Percentiles rank a stretch among this genome's conserved stretches.
phyloP scores from a whole-genome alignment of 495 filamentous ascomycete species.

The Penicillium simplicissimum region DNA sequence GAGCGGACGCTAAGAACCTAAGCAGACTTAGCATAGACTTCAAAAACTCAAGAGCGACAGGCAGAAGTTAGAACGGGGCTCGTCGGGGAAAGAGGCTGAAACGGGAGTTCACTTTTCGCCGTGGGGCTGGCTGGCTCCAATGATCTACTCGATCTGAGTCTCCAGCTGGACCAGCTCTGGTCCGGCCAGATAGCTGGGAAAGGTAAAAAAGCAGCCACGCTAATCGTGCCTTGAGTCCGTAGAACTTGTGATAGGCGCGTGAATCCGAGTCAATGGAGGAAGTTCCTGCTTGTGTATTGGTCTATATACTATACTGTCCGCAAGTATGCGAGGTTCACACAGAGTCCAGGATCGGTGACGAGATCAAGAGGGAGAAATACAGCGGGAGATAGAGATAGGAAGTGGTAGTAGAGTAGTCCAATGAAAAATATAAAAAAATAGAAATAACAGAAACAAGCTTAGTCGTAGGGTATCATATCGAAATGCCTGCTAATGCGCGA shows the following conservation, averaged over 20 bases:
- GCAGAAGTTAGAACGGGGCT: too few relatives aligned
- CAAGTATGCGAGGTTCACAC: conserved; percentile 8
- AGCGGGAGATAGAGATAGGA: neutral
- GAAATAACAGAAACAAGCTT: conserved; percentile 35
- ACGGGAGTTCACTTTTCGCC: neutral
- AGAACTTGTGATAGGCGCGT: neutral
- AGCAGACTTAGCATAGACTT: too few relatives aligned
- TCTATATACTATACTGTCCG: conserved; percentile 17
- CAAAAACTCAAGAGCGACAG: too few relatives aligned
- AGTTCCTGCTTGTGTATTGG: conserved; percentile 17
- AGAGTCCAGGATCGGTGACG: neutral
- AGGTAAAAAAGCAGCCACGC: neutral
- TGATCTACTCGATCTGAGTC: neutral
- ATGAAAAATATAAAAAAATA: conserved; percentile 12
- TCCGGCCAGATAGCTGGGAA: neutral
- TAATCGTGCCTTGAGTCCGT: neutral
- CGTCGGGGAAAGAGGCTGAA: conserved; percentile 7
- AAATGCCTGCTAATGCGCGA: conserved; percentile 53
- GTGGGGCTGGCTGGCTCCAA: neutral
- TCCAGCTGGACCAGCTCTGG: neutral
- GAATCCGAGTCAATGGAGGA: neutral
- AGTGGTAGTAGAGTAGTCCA: conserved; percentile 1
- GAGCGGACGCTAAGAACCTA: too few relatives aligned
- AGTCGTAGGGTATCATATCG: conserved; percentile 54
- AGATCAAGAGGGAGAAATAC: neutral